Conservation (phyloP, 2,329 filamentous ascomycete species). For the Daldinia eschscholtzii region DNA sequence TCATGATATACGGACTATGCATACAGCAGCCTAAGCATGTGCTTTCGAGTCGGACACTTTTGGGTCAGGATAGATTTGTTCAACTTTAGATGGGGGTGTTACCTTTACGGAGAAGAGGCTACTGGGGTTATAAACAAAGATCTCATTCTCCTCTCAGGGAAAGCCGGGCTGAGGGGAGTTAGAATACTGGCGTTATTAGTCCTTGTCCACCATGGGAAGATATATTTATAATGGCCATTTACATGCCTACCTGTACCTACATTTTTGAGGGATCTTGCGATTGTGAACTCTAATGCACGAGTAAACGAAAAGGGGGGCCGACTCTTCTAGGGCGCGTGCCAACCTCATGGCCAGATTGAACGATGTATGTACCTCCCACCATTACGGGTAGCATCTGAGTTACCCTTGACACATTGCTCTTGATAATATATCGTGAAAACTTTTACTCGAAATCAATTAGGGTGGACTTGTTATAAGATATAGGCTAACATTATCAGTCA, state of each 20-base stretch:
- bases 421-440: no score
- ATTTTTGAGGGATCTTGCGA: neutral
- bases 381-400: no score
- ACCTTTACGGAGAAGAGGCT: neutral
- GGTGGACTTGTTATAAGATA: no score
- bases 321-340: neutral
- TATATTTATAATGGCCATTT: conserved; percentile 8
- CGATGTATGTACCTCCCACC: no score
- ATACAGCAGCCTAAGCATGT: conserved; percentile 10
- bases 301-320: neutral
- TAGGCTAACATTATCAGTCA: no score
- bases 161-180: neutral
- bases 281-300: neutral
- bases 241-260: neutral
- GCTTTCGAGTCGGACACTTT: neutral
- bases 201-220: neutral
- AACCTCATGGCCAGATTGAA: neutral
- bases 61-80: neutral
- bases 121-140: neutral
- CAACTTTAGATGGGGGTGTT: neutral
- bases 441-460: no score
- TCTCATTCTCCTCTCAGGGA: conserved; percentile 4
- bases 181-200: conserved; percentile 17
- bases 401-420: no score
- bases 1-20: conserved; percentile 17